Conservation (phyloP, 1,284 basidiomycete genomes). For the Leccinum fallax region DNA sequence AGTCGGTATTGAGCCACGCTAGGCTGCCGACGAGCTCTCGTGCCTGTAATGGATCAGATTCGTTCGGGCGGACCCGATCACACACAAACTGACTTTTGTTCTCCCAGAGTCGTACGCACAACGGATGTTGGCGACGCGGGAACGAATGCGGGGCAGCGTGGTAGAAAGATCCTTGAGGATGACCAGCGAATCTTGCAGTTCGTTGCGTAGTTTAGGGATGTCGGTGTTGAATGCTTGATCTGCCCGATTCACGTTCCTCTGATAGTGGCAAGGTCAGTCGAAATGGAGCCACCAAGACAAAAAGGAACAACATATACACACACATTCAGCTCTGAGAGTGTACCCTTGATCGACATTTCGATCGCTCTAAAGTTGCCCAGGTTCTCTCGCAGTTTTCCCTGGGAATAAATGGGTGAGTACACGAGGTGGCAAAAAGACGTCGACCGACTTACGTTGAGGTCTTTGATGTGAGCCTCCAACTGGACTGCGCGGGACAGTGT, state of each 20-base stretch:
- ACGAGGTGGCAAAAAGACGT: not conserved
- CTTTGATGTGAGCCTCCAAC: constrained; percentile 67
- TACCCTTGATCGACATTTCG: constrained; percentile 64
- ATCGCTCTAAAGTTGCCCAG: constrained; percentile 72
- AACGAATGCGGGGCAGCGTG: constrained; percentile 58
- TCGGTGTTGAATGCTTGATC: constrained; percentile 56
- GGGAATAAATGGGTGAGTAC: not conserved
- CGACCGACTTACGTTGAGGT: constrained; percentile 56
- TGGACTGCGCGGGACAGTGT: constrained; percentile 52
- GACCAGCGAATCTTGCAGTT: constrained; percentile 58
- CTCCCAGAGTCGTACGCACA: constrained; percentile 69
- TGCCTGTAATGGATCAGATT: constrained; percentile 45
- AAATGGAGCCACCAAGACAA: not conserved
- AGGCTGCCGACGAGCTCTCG: constrained; percentile 59
- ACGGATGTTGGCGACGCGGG: constrained; percentile 60
- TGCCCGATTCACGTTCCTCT: constrained; percentile 62
- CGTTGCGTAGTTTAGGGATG: constrained; percentile 58
- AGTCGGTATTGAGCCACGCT: constrained; percentile 72
- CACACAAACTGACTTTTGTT: constrained; percentile 48
- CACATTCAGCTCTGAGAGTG: constrained; percentile 59
- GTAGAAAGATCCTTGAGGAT: constrained; percentile 53
- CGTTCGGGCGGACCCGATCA: not conserved
- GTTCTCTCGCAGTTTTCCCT: constrained; percentile 66
- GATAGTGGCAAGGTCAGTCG: not conserved
- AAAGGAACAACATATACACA: not conserved